Evolutionary conservation across 345 rosid species (phyloP), one percentile per base, ranked within the genome.

Genomic region (Geranium rotundifolium): DNA sequence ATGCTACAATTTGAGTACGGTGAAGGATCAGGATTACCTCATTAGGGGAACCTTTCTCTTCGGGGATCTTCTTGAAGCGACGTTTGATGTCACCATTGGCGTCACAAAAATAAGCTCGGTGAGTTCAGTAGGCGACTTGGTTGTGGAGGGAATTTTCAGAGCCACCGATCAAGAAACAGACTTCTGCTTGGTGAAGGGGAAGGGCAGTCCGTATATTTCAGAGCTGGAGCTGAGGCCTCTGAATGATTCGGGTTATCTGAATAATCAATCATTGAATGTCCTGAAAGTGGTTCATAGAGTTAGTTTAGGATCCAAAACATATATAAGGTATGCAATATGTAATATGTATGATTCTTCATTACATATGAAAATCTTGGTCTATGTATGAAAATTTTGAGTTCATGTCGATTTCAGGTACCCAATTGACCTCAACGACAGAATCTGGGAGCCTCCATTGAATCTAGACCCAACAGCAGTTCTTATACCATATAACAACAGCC

Each of bases 391-490:
- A 16, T 10, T 49, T 29, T 41, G 7, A 0, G 29, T 39, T 41
- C 54, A 41, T 39, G 54, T 41, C 64, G 63, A 62, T 55, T 73
- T 69, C 77, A 86, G 89, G 80, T 83, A 69, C 59, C 80, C 82
- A 13, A 79, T 68, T 61, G 88, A 86, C 61, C 66, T 54, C 19
- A 71, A 55, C 57, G 92, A 86, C 73, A 81, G 91, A 72, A 83
- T 83, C 37, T 86, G 88, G 92, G 55, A 19, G 19, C 71, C 76
- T 58, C 60, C 69, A 29, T 67, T 65, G 52, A 58, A 63, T 61
- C 65, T 69, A 23, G 69, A 69, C 39, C 31, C 55, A 60, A 15
- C 30, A 19, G 14, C 50, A 57, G 70, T 78, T 59, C 39, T 54
- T 34, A 17, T 2, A 59, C 30, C 14, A 66, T 23, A 23, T 23